These are phyloP conservation scores for Sclerotinia trifoliorum DNA, from an alignment of 2,329 filamentous ascomycete genomes.

Conservation along the genomic window DNA sequence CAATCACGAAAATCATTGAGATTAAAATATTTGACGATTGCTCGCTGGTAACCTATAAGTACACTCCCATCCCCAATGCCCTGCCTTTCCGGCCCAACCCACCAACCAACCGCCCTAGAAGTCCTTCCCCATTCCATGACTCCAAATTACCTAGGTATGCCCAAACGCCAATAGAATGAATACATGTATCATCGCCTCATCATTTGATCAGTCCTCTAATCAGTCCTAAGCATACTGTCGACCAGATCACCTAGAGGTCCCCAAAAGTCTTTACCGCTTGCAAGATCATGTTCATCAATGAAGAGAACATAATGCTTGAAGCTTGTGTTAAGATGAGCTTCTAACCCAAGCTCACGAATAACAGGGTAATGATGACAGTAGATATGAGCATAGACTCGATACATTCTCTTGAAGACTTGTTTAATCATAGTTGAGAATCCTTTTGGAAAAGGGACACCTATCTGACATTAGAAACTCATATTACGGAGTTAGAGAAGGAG, in stretches of 20 bases:
- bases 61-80: constrained; percentile 16
- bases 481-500: constrained; percentile 49
- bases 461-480: constrained; percentile 25
- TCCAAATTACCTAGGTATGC: constrained; percentile 19
- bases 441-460: constrained; percentile 90
- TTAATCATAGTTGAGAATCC: constrained; percentile 84
- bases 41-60: constrained; percentile 20
- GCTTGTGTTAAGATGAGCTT: constrained; percentile 96
- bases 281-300: constrained; percentile 91
- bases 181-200: constrained; percentile 25
- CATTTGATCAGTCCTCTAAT: constrained; percentile 43
- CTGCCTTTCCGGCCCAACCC: constrained; percentile 3
- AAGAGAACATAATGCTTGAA: constrained; percentile 99
- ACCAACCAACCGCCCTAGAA: constrained; percentile 21
- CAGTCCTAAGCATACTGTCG: constrained; percentile 95
- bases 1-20: background rate
- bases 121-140: constrained; percentile 20
- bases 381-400: constrained; percentile 97
- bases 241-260: constrained; percentile 92
- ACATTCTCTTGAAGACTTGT: constrained; percentile 98
- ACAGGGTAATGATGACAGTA: constrained; percentile 99
- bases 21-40: constrained; percentile 15
- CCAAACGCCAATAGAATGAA: constrained; percentile 35
- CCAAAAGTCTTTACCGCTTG: constrained; percentile 95
- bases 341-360: constrained; percentile 88